Percentiles rank a stretch among this genome's conserved stretches.
phyloP scores from a whole-genome alignment of 2,329 filamentous ascomycete genomes.

The Trichoderma endophyticum region DNA sequence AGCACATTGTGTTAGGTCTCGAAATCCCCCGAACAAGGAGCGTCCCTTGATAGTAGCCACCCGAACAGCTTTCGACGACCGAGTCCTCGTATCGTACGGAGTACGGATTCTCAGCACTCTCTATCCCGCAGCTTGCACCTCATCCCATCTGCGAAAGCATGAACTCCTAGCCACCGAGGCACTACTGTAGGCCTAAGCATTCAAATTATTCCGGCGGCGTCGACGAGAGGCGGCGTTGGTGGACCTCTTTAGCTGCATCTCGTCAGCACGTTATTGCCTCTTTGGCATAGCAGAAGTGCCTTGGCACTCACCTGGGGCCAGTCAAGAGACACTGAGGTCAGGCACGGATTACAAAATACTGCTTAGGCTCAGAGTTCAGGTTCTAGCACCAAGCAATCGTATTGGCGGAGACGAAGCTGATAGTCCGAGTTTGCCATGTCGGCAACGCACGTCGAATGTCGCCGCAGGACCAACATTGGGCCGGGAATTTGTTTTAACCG shows the following conservation, averaged over 20 bases:
- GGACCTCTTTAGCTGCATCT: conserved; percentile 7
- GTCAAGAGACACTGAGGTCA: not conserved
- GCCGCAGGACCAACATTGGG: conserved; percentile 3
- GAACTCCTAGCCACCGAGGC: not conserved
- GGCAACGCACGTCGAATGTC: conserved; percentile 7
- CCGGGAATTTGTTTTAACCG: conserved; percentile 15
- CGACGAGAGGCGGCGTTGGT: not conserved
- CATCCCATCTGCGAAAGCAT: not conserved
- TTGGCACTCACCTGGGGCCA: conserved; percentile 1
- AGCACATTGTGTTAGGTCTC: not conserved
- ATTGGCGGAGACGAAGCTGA: conserved; percentile 3
- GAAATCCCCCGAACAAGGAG: conserved; percentile 1
- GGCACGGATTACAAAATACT: not conserved
- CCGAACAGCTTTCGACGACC: not conserved
- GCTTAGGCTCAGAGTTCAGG: not conserved
- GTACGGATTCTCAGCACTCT: not conserved
- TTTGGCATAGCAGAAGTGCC: conserved; percentile 1
- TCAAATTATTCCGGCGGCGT: not conserved
- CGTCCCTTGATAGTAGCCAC: not conserved
- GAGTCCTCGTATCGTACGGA: not conserved
- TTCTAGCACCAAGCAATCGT: not conserved
- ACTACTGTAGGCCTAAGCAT: not conserved
- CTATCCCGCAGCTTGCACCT: not conserved
- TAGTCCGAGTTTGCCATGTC: not conserved
- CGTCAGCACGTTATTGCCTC: conserved; percentile 13